phyloP scores from a whole-genome alignment of 1,139 yeast genomes.

The Diutina rugosa region DNA sequence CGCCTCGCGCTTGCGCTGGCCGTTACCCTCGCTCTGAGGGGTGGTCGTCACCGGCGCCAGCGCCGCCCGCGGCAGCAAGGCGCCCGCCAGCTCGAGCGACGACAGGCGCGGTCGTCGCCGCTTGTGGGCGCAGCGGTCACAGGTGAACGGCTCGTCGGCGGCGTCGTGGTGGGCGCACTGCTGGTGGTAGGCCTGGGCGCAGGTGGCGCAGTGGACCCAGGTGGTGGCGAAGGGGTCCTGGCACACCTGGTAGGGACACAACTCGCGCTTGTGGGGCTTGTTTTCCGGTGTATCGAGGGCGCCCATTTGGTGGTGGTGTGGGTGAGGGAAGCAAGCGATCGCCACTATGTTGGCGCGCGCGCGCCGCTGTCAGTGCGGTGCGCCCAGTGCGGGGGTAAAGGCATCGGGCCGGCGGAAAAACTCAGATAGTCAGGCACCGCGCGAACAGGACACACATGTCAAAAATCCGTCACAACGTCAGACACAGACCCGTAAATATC shows the following conservation, averaged over 20 bases:
- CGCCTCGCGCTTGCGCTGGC: not conserved
- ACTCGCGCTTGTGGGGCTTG: not conserved
- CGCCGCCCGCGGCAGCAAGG: not conserved
- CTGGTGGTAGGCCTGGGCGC: constrained; percentile 1
- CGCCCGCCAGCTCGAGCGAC: not conserved
- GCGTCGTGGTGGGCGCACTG: not conserved
- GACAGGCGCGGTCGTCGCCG: not conserved
- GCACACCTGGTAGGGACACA: not conserved
- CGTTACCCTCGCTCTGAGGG: not conserved
- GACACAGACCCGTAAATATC: too few relatives aligned
- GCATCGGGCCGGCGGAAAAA: too few relatives aligned
- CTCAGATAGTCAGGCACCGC: too few relatives aligned
- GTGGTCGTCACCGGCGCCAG: not conserved
- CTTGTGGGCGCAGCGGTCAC: not conserved
- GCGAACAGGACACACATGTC: too few relatives aligned
- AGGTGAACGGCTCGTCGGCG: not conserved
- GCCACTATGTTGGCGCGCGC: too few relatives aligned
- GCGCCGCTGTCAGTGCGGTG: too few relatives aligned
- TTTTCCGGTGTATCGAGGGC: not conserved
- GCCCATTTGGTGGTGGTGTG: not conserved
- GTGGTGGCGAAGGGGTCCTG: not conserved
- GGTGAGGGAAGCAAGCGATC: too few relatives aligned
- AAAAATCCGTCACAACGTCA: too few relatives aligned
- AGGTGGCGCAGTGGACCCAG: not conserved
- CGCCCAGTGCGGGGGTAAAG: too few relatives aligned